phyloP scores from a whole-genome alignment of 1,284 basidiomycete genomes.

The Mycena citricolor region DNA sequence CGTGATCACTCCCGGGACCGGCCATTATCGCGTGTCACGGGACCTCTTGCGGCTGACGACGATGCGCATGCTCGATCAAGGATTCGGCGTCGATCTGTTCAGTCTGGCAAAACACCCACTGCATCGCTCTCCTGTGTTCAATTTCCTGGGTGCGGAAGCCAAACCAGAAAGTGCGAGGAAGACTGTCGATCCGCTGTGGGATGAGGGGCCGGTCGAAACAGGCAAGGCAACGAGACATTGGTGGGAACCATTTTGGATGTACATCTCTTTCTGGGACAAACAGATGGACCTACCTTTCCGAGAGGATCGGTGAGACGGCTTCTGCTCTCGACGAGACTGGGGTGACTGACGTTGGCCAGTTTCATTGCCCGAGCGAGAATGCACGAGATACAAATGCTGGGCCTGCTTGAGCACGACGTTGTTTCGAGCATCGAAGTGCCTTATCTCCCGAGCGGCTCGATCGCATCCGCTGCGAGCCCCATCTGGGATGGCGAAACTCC shows the following conservation, averaged over 20 bases:
- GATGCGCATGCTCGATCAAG: conserved; percentile 94
- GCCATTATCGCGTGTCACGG: conserved; percentile 92
- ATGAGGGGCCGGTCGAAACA: conserved; percentile 41
- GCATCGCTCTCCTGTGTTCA: conserved; percentile 89
- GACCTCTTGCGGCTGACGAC: conserved; percentile 89
- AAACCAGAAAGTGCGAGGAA: conserved; percentile 43
- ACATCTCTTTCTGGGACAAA: conserved; percentile 79
- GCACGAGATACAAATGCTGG: conserved; percentile 94
- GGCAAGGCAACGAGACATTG: conserved; percentile 61
- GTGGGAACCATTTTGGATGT: conserved; percentile 88
- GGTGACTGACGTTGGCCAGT: conserved; percentile 36
- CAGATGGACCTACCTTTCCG: conserved; percentile 88
- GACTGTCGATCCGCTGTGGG: conserved; percentile 76
- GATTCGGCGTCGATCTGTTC: conserved; percentile 87
- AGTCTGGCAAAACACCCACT: conserved; percentile 91
- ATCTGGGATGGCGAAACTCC: conserved; percentile 30
- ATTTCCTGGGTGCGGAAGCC: conserved; percentile 65
- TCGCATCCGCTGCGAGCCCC: conserved; percentile 25
- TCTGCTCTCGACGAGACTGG: neutral
- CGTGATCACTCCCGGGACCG: conserved; percentile 91
- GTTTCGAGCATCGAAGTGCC: conserved; percentile 85
- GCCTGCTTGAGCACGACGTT: conserved; percentile 86
- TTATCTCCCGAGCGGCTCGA: conserved; percentile 52
- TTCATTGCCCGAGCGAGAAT: conserved; percentile 91
- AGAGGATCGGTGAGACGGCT: conserved; percentile 61